Base-by-base conservation (phyloP, 129 eudicot species). In the Lactuca saligna region DNA sequence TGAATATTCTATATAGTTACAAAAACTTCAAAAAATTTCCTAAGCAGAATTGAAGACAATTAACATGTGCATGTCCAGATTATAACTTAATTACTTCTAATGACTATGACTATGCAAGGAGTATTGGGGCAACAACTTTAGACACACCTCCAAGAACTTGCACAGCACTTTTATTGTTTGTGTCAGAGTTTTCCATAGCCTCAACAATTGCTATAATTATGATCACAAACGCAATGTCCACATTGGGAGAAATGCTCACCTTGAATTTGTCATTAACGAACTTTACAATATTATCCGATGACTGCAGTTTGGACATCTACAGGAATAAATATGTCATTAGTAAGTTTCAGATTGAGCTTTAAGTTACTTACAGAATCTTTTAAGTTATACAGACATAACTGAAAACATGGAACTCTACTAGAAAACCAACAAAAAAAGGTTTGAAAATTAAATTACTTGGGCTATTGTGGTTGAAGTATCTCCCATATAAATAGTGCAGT, bases 401-500 rank as follows among this genome's bases (percentile, higher is more conserved):
- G 2, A 25, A 25, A 25, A 25, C 29, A 25, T 25, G 29, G 39
- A 35, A 35, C 39, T 35, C 29, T 4, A 35, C 7, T 25, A 58
- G 8, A 31, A 29, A 25, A 25, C 11, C 14, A 17, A 6, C 7
- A 0, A 35, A 10, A 38, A 46, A 20, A 32, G 7, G 6, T 25
- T 25, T 25, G 20, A 20, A 55, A 37, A 16, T 25, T 25, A 25
- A 25, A 25, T 20, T 42, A 81, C 81, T 65, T 70, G 82, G 29
- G 79, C 85, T 59, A 81, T 66, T 59, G 78, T 72, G n/a, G 49
- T 29, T 29, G 78, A 63, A 20, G 85, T 51, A 53, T 68, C 32
- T 17, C 77, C 86, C 44, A 25, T 25, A 25, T 25, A 25, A 25
- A 25, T 25, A 65, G 53, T 57, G 44, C 76, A 77, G 4, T 70